Evolutionary conservation across 1,139 yeast genomes (phyloP).

Genomic region (Blastobotrys capitulatus): DNA sequence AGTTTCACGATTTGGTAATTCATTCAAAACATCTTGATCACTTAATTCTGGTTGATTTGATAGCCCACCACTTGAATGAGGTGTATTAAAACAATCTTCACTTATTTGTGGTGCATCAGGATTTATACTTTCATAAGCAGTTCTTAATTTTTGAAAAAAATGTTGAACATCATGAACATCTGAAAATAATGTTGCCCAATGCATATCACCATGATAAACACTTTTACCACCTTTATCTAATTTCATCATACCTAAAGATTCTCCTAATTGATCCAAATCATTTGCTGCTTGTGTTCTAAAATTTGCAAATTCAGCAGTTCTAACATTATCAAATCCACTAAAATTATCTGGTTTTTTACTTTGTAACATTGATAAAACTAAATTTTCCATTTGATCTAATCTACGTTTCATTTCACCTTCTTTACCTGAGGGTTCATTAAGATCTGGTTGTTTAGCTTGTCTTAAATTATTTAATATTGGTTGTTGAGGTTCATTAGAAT

Average conservation of each 20-base stretch:
- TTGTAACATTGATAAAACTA: conserved; percentile 25
- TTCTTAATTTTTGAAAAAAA: conserved; percentile 17
- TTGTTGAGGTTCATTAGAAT: background rate
- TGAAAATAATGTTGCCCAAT: conserved; percentile 33
- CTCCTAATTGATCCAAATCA: conserved; percentile 25
- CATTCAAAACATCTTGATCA: conserved; percentile 23
- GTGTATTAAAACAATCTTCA: background rate
- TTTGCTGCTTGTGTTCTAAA: conserved; percentile 15
- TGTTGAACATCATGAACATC: conserved; percentile 31
- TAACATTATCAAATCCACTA: conserved; percentile 13
- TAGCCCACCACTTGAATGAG: background rate
- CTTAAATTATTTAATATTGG: background rate
- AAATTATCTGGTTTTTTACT: conserved; percentile 5
- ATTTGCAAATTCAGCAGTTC: background rate
- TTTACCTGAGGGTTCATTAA: background rate
- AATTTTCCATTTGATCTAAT: conserved; percentile 30
- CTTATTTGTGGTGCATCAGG: conserved; percentile 6
- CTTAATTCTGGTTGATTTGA: background rate
- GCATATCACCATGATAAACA: conserved; percentile 35
- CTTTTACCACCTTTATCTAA: conserved; percentile 32
- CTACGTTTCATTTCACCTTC: conserved; percentile 24
- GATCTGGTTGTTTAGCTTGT: background rate
- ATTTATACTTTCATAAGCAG: conserved; percentile 4
- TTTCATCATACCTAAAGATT: conserved; percentile 34
- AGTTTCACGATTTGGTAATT: conserved; percentile 25